Evolutionary conservation across 345 rosid genomes (phyloP).

Genomic region (Eucalyptus tenuipes): DNA sequence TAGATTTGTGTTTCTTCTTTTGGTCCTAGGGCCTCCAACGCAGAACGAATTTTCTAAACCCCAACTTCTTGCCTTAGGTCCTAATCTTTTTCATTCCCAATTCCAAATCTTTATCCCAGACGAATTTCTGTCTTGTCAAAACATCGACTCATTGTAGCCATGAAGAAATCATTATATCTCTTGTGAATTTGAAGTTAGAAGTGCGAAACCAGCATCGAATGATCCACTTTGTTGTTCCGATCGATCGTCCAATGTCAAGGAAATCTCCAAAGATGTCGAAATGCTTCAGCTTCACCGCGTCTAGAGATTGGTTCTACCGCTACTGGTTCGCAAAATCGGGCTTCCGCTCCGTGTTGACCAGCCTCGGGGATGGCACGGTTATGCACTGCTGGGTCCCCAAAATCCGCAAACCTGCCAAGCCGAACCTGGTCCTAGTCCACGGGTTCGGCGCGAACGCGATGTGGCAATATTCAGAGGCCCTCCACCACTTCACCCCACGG

Average conservation of each 20-base stretch:
- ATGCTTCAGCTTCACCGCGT: slow-evolving; percentile 5
- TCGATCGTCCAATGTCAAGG: neutral
- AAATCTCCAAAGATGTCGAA: neutral
- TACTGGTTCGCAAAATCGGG: neutral
- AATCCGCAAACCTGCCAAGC: neutral
- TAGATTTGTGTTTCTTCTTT: neutral
- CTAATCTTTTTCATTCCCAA: neutral
- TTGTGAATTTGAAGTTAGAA: neutral
- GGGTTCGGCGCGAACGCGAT: slow-evolving; percentile 76
- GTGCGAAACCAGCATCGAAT: neutral
- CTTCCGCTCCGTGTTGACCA: slow-evolving; percentile 5
- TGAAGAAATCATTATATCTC: neutral
- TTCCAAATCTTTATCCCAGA: neutral
- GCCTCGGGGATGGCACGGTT: slow-evolving; percentile 44
- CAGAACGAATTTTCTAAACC: neutral
- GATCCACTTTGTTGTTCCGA: neutral
- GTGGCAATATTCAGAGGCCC: slow-evolving; percentile 66
- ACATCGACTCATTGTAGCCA: neutral
- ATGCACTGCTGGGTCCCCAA: slow-evolving; percentile 79
- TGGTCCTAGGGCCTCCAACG: neutral
- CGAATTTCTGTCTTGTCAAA: neutral
- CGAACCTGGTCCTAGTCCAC: slow-evolving; percentile 53
- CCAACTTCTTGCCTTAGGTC: neutral
- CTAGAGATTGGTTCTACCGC: slow-evolving; percentile 1
- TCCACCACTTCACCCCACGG: slow-evolving; percentile 34